Percentiles rank a stretch among this genome's conserved stretches.
These are phyloP conservation scores for Podila minutissima DNA, from an alignment of 192 early-diverging fungal genomes.

Conservation along the genomic window DNA sequence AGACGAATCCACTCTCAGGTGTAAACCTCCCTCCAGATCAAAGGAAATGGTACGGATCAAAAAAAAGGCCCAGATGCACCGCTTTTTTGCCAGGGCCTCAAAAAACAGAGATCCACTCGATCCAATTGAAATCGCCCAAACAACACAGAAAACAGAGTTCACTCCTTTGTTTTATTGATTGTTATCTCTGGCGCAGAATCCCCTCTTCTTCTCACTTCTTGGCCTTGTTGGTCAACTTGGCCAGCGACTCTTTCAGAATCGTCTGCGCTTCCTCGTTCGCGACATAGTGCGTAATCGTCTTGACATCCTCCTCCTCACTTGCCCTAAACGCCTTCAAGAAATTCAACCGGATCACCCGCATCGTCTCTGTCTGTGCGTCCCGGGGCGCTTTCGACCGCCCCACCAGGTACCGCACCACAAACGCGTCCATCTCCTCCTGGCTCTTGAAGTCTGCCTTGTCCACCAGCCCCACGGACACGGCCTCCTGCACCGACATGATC, in stretches of 20 bases:
- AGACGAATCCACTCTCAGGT: background rate
- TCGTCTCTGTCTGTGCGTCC: constrained; percentile 38
- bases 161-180: background rate
- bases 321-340: constrained; percentile 32
- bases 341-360: constrained; percentile 26
- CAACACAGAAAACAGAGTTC: too few species aligned
- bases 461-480: constrained; percentile 15
- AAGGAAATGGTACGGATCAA: too few species aligned
- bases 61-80: too few species aligned
- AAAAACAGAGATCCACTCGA: too few species aligned
- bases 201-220: constrained; percentile 12
- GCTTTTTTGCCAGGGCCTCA: too few species aligned
- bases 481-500: constrained; percentile 40
- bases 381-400: constrained; percentile 16
- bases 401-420: constrained; percentile 33
- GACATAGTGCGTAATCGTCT: constrained; percentile 28
- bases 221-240: constrained; percentile 29
- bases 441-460: constrained; percentile 36
- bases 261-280: constrained; percentile 33
- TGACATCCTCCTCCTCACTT: constrained; percentile 31
- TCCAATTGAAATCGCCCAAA: too few species aligned
- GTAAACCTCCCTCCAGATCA: too few species aligned
- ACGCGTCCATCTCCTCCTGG: constrained; percentile 45
- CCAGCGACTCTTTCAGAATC: constrained; percentile 27
- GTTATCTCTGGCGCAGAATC: background rate